Evolutionary conservation across 176 grass and related monocot species (phyloP).

Genomic region (Oryza punctata): DNA sequence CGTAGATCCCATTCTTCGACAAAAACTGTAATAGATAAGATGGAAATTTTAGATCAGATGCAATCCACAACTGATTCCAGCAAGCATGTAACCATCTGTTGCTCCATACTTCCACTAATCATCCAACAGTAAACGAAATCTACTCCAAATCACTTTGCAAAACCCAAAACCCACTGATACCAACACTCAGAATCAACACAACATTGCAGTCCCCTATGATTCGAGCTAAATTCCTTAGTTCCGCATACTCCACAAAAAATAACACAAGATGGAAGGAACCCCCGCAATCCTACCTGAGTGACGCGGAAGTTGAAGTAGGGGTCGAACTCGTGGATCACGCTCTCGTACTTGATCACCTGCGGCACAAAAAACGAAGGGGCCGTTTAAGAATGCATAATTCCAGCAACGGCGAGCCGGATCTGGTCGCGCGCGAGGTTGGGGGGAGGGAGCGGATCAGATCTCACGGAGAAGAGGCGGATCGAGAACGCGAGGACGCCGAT

Average conservation of each 20-base stretch:
- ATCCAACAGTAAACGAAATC: conserved; percentile 32
- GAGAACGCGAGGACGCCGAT: conserved; percentile 96
- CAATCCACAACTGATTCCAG: not conserved
- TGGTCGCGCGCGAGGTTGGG: not conserved
- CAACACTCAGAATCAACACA: not conserved
- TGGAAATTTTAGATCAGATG: conserved; percentile 33
- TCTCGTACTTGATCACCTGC: conserved; percentile 99
- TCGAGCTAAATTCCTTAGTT: not conserved
- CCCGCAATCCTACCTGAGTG: conserved; percentile 70
- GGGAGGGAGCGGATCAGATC: conserved; percentile 32
- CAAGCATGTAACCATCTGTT: not conserved
- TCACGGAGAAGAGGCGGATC: conserved; percentile 99
- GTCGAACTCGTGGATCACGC: conserved; percentile 99
- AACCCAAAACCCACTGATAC: conserved; percentile 44
- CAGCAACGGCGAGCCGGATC: conserved; percentile 21
- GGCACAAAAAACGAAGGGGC: not conserved
- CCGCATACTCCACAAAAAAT: not conserved
- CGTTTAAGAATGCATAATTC: not conserved
- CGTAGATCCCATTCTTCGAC: conserved; percentile 98
- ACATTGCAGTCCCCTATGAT: not conserved
- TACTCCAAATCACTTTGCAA: conserved; percentile 27
- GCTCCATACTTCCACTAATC: not conserved
- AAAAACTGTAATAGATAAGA: conserved; percentile 70
- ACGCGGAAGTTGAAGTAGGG: conserved; percentile 99
- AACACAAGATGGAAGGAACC: not conserved